phyloP scores from a whole-genome alignment of 1,139 yeast species.

The Magnusiomyces fungicola region DNA sequence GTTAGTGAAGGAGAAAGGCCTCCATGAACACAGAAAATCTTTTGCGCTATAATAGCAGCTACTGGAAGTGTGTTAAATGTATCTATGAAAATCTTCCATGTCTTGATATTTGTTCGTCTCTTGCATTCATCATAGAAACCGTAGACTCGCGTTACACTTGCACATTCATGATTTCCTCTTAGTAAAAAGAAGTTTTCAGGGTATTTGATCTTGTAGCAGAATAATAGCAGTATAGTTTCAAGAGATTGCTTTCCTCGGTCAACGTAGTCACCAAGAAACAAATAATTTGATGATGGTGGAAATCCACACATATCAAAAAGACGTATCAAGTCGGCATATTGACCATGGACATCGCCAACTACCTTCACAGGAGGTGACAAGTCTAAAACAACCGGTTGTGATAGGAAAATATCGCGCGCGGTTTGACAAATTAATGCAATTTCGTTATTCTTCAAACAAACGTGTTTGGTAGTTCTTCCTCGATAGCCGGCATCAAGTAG shows the following conservation, averaged over 20 bases:
- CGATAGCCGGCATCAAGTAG: slow-evolving; percentile 91
- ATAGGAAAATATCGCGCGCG: slow-evolving; percentile 79
- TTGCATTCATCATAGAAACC: slow-evolving; percentile 98
- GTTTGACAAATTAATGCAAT: slow-evolving; percentile 78
- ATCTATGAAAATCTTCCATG: slow-evolving; percentile 90
- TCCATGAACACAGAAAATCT: slow-evolving; percentile 96
- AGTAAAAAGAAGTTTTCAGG: slow-evolving; percentile 91
- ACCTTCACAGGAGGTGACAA: slow-evolving; percentile 93
- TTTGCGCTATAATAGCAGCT: slow-evolving; percentile 93
- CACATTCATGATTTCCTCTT: slow-evolving; percentile 96
- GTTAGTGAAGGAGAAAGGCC: slow-evolving; percentile 89
- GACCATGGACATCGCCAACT: slow-evolving; percentile 98
- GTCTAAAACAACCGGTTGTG: slow-evolving; percentile 85
- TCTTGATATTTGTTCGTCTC: slow-evolving; percentile 82
- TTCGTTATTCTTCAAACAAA: slow-evolving; percentile 81
- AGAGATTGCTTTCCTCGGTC: slow-evolving; percentile 93
- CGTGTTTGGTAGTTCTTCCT: slow-evolving; percentile 83
- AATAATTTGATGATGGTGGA: slow-evolving; percentile 92
- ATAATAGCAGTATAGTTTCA: slow-evolving; percentile 76
- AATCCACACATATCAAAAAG: slow-evolving; percentile 94
- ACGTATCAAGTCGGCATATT: slow-evolving; percentile 83
- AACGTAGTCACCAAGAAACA: slow-evolving; percentile 92
- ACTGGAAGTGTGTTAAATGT: slow-evolving; percentile 91
- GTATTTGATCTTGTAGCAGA: slow-evolving; percentile 90
- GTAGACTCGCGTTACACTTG: slow-evolving; percentile 89